Conservation (phyloP, 23 red algal species). For the Gracilaria domingensis region DNA sequence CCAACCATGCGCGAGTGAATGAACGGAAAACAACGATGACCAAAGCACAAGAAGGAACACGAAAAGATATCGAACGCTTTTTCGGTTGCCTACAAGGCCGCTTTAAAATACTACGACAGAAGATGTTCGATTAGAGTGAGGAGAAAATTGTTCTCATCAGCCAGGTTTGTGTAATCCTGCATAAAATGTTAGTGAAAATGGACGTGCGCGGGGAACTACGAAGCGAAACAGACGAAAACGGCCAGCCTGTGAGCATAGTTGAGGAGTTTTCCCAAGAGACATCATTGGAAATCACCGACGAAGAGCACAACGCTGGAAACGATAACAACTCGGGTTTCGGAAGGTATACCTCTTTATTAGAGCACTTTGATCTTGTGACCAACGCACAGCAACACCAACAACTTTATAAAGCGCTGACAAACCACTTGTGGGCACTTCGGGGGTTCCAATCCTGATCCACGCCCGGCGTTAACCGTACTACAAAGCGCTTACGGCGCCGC, state of each 20-base stretch:
- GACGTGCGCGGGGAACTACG: too few relatives aligned
- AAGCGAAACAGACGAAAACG: constrained; percentile 25
- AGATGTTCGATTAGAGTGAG: neutral
- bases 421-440: neutral
- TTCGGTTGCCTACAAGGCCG: constrained; percentile 30
- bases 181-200: constrained; percentile 71
- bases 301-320: too few relatives aligned
- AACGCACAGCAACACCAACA: neutral
- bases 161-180: constrained; percentile 53
- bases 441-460: too few relatives aligned
- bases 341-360: neutral
- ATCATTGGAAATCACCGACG: too few relatives aligned
- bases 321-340: neutral
- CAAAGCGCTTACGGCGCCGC: neutral
- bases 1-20: constrained; percentile 1
- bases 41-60: constrained; percentile 1
- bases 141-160: constrained; percentile 27
- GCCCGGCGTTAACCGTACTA: neutral
- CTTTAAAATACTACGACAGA: constrained; percentile 15
- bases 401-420: neutral
- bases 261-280: neutral
- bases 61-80: too few relatives aligned
- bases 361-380: neutral
- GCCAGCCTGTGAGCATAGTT: neutral
- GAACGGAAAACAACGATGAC: constrained; percentile 16